Percentiles rank a stretch among this genome's conserved stretches.
These are phyloP conservation scores for Agrostemma githago DNA, from an alignment of 148 eudicot genomes.

Conservation along the genomic window DNA sequence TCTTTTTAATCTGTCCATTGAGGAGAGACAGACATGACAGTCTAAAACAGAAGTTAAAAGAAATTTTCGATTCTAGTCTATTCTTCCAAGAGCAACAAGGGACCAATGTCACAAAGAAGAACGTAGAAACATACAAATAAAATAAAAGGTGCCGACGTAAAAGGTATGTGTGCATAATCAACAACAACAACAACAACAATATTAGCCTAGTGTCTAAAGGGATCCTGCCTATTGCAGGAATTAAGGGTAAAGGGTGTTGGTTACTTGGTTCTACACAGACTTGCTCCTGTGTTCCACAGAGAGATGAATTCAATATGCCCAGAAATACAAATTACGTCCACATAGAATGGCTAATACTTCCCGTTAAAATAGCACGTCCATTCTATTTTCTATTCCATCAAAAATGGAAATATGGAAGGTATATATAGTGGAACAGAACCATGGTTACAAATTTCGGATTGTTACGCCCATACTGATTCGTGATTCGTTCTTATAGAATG, in stretches of 20 bases:
- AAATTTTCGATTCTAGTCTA: background rate
- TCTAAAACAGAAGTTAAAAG: background rate
- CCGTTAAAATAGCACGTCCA: background rate
- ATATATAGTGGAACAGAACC: too few species aligned
- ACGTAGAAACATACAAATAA: background rate
- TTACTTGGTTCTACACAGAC: too few species aligned
- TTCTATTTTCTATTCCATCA: background rate
- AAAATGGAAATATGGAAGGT: background rate
- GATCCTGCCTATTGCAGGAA: background rate
- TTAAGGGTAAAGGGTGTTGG: background rate
- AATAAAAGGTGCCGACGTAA: background rate
- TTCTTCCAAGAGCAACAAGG: background rate
- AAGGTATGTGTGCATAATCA: background rate
- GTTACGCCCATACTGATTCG: too few species aligned
- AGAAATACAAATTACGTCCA: background rate
- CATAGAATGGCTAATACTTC: background rate
- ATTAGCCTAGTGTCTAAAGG: background rate
- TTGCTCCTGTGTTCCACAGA: too few species aligned
- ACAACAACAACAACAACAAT: background rate
- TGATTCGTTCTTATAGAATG: too few species aligned
- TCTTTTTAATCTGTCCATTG: slow-evolving; percentile 65
- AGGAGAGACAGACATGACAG: slow-evolving; percentile 6
- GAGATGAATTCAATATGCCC: background rate
- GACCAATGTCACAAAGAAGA: background rate
- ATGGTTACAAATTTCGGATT: too few species aligned